A percentile compares a stretch with the other conserved stretches of the same genome.
Conservation (phyloP, 2,329 filamentous ascomycete genomes). For the Podosphaera xanthii region DNA sequence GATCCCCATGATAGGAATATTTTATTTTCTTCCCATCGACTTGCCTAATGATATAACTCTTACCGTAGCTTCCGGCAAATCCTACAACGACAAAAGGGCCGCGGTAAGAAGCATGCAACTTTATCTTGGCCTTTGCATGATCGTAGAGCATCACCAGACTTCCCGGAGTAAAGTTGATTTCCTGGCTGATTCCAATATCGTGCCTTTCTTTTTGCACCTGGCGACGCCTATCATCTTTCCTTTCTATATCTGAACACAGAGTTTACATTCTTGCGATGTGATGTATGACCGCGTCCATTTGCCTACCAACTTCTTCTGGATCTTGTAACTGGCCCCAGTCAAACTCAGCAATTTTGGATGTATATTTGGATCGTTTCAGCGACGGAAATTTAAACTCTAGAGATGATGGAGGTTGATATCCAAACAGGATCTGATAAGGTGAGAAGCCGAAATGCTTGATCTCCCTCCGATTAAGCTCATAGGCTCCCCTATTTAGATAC, state of each 20-base stretch:
- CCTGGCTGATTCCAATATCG: neutral
- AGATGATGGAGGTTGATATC: neutral
- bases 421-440: neutral
- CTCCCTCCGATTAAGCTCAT: neutral
- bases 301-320: neutral
- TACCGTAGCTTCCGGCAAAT: neutral
- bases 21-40: neutral
- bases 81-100: neutral
- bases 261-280: neutral
- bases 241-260: neutral
- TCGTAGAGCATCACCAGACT: neutral
- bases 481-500: neutral
- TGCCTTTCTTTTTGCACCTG: neutral
- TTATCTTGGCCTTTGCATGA: neutral
- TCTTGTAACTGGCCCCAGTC: neutral
- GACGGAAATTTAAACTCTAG: neutral
- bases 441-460: neutral
- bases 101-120: neutral
- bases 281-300: neutral
- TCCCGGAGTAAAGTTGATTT: neutral
- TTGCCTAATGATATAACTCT: neutral
- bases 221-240: neutral
- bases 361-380: neutral
- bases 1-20: neutral
- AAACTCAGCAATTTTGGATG: neutral